phyloP scores from a whole-genome alignment of 2,329 filamentous ascomycete genomes.

The Metarhizium robertsii region DNA sequence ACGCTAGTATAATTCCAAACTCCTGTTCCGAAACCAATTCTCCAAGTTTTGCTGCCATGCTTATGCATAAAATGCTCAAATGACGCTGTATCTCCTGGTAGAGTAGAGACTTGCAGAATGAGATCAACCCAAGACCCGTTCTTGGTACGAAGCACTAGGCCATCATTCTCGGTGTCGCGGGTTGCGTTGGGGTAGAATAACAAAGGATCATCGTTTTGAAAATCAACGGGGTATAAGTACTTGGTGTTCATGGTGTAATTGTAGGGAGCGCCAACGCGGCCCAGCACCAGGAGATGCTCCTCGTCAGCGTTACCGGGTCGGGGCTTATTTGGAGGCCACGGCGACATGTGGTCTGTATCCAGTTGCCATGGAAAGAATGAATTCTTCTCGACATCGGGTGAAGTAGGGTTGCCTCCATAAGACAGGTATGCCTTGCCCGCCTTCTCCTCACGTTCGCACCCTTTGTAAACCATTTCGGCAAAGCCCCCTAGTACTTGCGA shows the following conservation, averaged over 20 bases:
- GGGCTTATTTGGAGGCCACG: not conserved
- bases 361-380: not conserved
- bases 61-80: slow-evolving; percentile 29
- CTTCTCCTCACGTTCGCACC: not conserved
- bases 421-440: not conserved
- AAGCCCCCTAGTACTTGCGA: not conserved
- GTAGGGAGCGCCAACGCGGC: not conserved
- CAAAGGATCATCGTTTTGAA: not conserved
- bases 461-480: not conserved
- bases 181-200: slow-evolving; percentile 1
- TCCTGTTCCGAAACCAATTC: slow-evolving; percentile 27
- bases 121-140: slow-evolving; percentile 29
- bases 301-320: not conserved
- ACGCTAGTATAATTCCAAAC: slow-evolving; percentile 31
- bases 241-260: slow-evolving; percentile 1
- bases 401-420: slow-evolving; percentile 5
- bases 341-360: not conserved
- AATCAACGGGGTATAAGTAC: slow-evolving; percentile 1
- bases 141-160: slow-evolving; percentile 6
- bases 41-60: slow-evolving; percentile 34
- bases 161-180: not conserved
- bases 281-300: not conserved
- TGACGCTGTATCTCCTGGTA: slow-evolving; percentile 10
- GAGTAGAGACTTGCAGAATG: slow-evolving; percentile 10
- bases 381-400: not conserved